These are phyloP conservation scores for Phialocephala subalpina DNA, from an alignment of 2,329 filamentous ascomycete species.

Conservation along the genomic window DNA sequence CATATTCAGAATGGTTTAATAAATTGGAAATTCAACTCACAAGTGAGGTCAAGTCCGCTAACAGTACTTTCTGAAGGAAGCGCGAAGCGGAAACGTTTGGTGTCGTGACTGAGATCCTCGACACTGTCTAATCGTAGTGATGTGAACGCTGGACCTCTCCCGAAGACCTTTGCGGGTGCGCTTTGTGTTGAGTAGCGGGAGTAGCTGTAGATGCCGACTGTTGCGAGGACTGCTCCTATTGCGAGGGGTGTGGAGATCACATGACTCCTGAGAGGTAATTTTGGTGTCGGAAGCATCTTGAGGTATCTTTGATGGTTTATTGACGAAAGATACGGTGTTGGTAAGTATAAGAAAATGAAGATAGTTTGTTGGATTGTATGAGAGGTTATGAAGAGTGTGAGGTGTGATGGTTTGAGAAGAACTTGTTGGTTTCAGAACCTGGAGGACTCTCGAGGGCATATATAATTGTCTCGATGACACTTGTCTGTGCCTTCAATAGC, in stretches of 20 bases:
- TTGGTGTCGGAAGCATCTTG: not conserved
- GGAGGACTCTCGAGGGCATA: not conserved
- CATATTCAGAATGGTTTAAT: not conserved
- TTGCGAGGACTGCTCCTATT: not conserved
- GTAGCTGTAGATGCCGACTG: slow-evolving; percentile 6
- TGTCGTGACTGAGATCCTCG: slow-evolving; percentile 64
- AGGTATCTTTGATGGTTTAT: not conserved
- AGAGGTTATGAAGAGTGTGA: too few species aligned
- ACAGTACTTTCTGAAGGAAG: slow-evolving; percentile 53
- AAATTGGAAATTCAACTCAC: slow-evolving; percentile 42
- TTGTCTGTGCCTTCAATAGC: not conserved
- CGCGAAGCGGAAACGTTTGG: slow-evolving; percentile 63
- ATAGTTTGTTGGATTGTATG: not conserved
- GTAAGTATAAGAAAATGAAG: not conserved
- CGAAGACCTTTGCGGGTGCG: not conserved
- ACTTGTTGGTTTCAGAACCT: too few species aligned
- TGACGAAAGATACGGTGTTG: not conserved
- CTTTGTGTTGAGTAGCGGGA: not conserved
- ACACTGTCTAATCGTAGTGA: slow-evolving; percentile 53
- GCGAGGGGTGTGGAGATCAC: not conserved
- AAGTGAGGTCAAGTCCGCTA: slow-evolving; percentile 59
- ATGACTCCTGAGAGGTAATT: not conserved
- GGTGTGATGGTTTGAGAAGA: too few species aligned
- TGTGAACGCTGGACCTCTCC: slow-evolving; percentile 2
- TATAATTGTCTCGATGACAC: not conserved